Percentiles rank a stretch among this genome's conserved stretches.
Evolutionary conservation across 495 filamentous ascomycete species (phyloP).

Genomic region (Neurospora tetrasperma): DNA sequence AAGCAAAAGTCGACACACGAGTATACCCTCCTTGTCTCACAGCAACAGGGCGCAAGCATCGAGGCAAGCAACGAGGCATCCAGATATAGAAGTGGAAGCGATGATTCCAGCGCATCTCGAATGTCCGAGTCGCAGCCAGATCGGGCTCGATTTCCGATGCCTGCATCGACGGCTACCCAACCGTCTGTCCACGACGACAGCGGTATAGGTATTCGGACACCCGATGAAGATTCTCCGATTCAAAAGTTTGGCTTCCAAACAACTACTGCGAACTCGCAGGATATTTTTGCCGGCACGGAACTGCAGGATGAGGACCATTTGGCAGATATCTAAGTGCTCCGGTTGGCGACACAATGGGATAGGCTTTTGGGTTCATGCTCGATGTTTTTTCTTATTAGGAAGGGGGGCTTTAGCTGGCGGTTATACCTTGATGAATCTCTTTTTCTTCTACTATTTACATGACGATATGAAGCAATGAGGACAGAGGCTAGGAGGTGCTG

Average conservation of each 20-base stretch:
- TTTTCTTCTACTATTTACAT: slow-evolving; percentile 1
- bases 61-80: slow-evolving; percentile 25
- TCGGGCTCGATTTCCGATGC: slow-evolving; percentile 32
- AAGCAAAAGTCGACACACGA: slow-evolving; percentile 27
- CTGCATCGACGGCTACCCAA: slow-evolving; percentile 19
- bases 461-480: neutral
- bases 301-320: slow-evolving; percentile 12
- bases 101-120: slow-evolving; percentile 28
- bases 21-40: slow-evolving; percentile 12
- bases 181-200: slow-evolving; percentile 51
- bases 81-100: slow-evolving; percentile 35
- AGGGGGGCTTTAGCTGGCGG: neutral
- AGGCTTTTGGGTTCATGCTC: neutral
- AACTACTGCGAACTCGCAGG: slow-evolving; percentile 13
- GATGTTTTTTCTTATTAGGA: neutral
- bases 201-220: slow-evolving; percentile 55
- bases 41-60: slow-evolving; percentile 18
- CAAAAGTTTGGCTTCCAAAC: slow-evolving; percentile 39
- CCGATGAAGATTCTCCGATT: slow-evolving; percentile 47
- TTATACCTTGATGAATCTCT: neutral
- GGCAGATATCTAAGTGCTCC: slow-evolving; percentile 7
- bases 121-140: slow-evolving; percentile 30
- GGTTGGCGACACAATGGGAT: neutral
- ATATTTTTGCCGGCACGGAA: slow-evolving; percentile 22
- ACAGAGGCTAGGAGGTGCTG: neutral